Base-by-base conservation (phyloP, 495 filamentous ascomycete species). In the Aeminium ludgeri region DNA sequence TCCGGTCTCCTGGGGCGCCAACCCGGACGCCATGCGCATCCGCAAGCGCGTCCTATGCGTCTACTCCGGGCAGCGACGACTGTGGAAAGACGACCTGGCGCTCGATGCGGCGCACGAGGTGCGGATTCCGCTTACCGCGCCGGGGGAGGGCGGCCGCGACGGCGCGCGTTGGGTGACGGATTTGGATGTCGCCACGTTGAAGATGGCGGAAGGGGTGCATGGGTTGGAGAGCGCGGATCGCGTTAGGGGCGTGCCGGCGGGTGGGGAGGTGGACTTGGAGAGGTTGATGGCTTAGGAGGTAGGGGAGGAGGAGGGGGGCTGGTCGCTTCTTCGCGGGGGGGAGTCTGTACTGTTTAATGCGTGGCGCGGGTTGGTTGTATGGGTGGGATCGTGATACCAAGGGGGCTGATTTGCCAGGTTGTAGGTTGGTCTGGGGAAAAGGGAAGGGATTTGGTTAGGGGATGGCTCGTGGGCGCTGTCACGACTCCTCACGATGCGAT, bases 71-170 rank as follows among this genome's bases (percentile, higher is more conserved):
- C 72, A 69, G 10, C 72, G 86, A 39, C 74, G 86, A 6, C 68
- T 99, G 44, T 87, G 80, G 70, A 95, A 95, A 65, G 91, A 99
- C 57, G 91, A 96, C 65, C 94, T 96, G 89, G 89, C 94, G 85
- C 77, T 99, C 30, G 82, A 84, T 52, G 81, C 80, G 18, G 84
- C 94, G 50, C 89, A 86, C 50, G 91, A 99, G 61, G 85, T 96
- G 38, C 84, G 86, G 50, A 61, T 93, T 55, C 74, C 70, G 59
- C 73, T 92, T 8, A 30, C 28, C 36, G 20, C 13, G 11, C n/a
- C n/a, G 15, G 69, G 67, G 20, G 50, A 32, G 2, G 72, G 73
- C 45, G 75, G 74, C 46, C 75, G 74, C 31, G 69, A 72, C 5
- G 64, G 71, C 42, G 68, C 67, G 37, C n/a, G n/a, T n/a, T 95